These are phyloP conservation scores for Brettanomyces bruxellensis DNA, from an alignment of 805 yeast genomes.

Conservation along the genomic window DNA sequence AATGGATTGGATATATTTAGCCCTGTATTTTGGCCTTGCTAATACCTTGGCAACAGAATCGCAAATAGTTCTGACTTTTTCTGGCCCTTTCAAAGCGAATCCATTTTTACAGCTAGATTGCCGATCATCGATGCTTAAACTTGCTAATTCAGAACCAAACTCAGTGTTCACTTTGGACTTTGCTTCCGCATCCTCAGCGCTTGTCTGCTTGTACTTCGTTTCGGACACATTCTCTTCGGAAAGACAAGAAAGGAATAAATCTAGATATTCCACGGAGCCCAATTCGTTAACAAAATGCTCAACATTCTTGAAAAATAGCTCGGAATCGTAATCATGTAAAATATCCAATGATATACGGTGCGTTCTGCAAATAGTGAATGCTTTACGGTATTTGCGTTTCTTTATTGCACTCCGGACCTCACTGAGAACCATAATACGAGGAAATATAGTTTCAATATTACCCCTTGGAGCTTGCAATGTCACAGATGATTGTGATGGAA, in stretches of 20 bases:
- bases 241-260: slow-evolving; percentile 78
- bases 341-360: slow-evolving; percentile 90
- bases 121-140: slow-evolving; percentile 3
- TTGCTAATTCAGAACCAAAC: slow-evolving; percentile 3
- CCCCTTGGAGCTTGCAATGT: slow-evolving; percentile 94
- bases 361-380: slow-evolving; percentile 76
- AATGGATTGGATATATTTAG: slow-evolving; percentile 61
- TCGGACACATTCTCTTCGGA: slow-evolving; percentile 77
- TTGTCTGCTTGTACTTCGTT: slow-evolving; percentile 77
- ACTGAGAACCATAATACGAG: slow-evolving; percentile 82
- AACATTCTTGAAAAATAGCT: slow-evolving; percentile 51
- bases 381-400: slow-evolving; percentile 50
- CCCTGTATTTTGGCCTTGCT: slow-evolving; percentile 38
- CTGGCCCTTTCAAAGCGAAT: slow-evolving; percentile 5
- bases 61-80: slow-evolving; percentile 71
- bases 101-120: neutral
- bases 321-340: slow-evolving; percentile 79
- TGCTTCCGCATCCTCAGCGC: slow-evolving; percentile 8
- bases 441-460: slow-evolving; percentile 86
- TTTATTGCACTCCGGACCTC: slow-evolving; percentile 69
- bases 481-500: slow-evolving; percentile 77
- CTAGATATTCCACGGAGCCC: slow-evolving; percentile 65
- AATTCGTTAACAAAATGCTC: slow-evolving; percentile 64
- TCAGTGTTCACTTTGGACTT: slow-evolving; percentile 2
- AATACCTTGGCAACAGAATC: slow-evolving; percentile 55